These are phyloP conservation scores for Irpex sp. DNA, from an alignment of 1,284 basidiomycete genomes.

Conservation along the genomic window DNA sequence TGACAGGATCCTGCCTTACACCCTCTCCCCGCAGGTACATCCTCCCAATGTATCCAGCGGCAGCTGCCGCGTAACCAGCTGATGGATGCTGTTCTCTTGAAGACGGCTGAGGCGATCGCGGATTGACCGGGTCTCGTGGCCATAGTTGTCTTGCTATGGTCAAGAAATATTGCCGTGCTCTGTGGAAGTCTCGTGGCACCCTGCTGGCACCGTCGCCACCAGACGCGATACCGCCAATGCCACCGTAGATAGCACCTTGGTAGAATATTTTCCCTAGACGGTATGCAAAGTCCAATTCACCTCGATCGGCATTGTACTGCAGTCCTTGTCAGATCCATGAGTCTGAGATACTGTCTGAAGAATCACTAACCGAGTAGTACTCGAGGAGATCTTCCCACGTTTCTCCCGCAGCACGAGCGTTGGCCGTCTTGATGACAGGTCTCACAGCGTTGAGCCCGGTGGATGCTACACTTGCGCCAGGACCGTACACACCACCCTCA, in stretches of 20 bases:
- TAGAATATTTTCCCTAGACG: conserved; percentile 92
- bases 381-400: conserved; percentile 92
- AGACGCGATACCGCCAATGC: conserved; percentile 71
- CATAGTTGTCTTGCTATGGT: conserved; percentile 80
- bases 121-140: conserved; percentile 68
- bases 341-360: not conserved
- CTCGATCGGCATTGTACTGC: conserved; percentile 90
- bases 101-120: conserved; percentile 37
- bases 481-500: conserved; percentile 88
- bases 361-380: conserved; percentile 71
- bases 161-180: conserved; percentile 80
- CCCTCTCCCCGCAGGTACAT: conserved; percentile 97
- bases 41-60: conserved; percentile 84
- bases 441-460: conserved; percentile 71
- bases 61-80: conserved; percentile 68
- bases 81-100: conserved; percentile 53
- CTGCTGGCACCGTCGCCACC: conserved; percentile 88
- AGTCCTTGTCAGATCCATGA: conserved; percentile 5
- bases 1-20: conserved; percentile 68
- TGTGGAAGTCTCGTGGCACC: conserved; percentile 69
- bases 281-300: conserved; percentile 82
- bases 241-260: conserved; percentile 82
- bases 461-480: conserved; percentile 88
- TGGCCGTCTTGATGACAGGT: conserved; percentile 81
- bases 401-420: conserved; percentile 80